phyloP scores from a whole-genome alignment of 148 eudicot species.

The Nepenthes gracilis region DNA sequence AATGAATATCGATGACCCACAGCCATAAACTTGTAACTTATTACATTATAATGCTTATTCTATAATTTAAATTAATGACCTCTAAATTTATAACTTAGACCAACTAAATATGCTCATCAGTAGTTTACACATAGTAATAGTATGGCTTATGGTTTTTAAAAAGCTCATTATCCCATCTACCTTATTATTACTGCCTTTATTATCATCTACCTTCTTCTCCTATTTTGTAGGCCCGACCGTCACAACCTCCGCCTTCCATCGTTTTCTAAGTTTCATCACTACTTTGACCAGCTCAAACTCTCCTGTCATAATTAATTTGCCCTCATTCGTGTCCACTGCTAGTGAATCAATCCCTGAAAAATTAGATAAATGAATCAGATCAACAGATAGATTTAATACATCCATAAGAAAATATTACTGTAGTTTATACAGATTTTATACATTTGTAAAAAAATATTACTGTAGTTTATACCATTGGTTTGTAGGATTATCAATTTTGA shows the following conservation, averaged over 20 bases:
- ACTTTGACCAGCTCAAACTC: conserved; percentile 42
- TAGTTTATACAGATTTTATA: not conserved
- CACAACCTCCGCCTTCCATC: conserved; percentile 29
- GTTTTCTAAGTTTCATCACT: conserved; percentile 41
- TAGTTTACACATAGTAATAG: too few relatives aligned
- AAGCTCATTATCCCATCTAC: not conserved
- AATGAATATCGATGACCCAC: too few relatives aligned
- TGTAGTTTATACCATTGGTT: too few relatives aligned
- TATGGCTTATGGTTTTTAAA: not conserved
- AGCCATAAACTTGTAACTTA: too few relatives aligned
- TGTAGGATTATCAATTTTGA: too few relatives aligned
- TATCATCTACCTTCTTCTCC: conserved; percentile 18
- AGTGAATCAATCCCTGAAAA: conserved; percentile 53
- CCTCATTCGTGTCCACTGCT: conserved; percentile 45
- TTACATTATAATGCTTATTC: too few relatives aligned
- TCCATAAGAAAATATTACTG: not conserved
- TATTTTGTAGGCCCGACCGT: conserved; percentile 64
- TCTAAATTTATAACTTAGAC: too few relatives aligned
- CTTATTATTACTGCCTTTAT: conserved; percentile 9
- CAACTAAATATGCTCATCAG: too few relatives aligned
- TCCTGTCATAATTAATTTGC: conserved; percentile 51
- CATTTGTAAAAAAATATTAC: too few relatives aligned
- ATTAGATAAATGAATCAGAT: not conserved
- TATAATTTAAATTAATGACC: too few relatives aligned
- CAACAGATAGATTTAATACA: not conserved